A percentile compares a stretch with the other conserved stretches of the same genome.
phyloP scores from a whole-genome alignment of 371 early-diverging fungal species.

The Zopfochytrium polystomum region DNA sequence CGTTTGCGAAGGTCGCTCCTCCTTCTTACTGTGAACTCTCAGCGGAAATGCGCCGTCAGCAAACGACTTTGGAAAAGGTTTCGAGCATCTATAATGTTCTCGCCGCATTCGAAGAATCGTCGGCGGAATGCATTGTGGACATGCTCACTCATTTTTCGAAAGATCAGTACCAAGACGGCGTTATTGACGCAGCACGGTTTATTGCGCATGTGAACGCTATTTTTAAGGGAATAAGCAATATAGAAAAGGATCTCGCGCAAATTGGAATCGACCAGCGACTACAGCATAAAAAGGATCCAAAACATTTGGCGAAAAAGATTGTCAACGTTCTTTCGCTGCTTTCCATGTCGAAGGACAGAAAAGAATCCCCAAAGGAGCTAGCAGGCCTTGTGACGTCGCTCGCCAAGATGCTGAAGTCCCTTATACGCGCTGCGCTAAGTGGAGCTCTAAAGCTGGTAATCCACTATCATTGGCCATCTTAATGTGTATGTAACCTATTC shows the following conservation, averaged over 20 bases:
- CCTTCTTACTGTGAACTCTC: no score
- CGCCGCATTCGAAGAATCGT: conserved; percentile 93
- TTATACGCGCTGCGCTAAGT: conserved; percentile 85
- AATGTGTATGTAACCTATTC: background rate
- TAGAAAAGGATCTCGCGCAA: conserved; percentile 64
- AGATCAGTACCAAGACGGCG: conserved; percentile 75
- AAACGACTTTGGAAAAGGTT: conserved; percentile 74
- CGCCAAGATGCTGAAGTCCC: conserved; percentile 86
- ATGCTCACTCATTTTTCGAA: conserved; percentile 91
- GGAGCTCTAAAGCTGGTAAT: conserved; percentile 85
- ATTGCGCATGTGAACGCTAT: conserved; percentile 90
- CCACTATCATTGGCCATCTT: background rate
- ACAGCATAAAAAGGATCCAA: conserved; percentile 67
- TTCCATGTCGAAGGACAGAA: conserved; percentile 44
- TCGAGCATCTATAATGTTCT: conserved; percentile 88
- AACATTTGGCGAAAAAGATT: conserved; percentile 85
- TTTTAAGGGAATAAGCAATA: conserved; percentile 83
- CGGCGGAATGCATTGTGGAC: conserved; percentile 94
- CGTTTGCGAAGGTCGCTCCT: no score
- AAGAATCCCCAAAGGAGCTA: conserved; percentile 77
- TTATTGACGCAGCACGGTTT: conserved; percentile 86
- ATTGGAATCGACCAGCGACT: conserved; percentile 50
- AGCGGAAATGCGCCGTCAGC: conserved; percentile 40
- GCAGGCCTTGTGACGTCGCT: conserved; percentile 86
- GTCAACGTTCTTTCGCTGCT: conserved; percentile 88